These are phyloP conservation scores for Leucocoprinus leucothites DNA, from an alignment of 768 basidiomycete genomes.

Conservation along the genomic window DNA sequence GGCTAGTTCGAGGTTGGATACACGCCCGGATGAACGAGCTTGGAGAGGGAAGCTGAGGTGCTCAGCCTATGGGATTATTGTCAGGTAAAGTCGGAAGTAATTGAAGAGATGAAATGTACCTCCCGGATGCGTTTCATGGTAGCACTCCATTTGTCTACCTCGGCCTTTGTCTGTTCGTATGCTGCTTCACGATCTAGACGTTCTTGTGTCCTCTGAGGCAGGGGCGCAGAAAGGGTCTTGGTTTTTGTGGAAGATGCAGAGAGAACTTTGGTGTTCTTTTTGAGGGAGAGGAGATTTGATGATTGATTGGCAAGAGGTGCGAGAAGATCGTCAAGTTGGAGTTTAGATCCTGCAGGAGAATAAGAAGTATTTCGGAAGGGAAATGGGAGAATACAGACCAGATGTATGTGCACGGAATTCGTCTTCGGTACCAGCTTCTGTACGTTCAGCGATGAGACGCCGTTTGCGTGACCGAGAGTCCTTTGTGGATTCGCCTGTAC, in stretches of 20 bases:
- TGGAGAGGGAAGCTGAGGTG: slow-evolving; percentile 87
- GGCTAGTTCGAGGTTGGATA: slow-evolving; percentile 71
- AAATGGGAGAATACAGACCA: slow-evolving; percentile 33
- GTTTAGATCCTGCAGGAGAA: slow-evolving; percentile 43
- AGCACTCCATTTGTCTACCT: slow-evolving; percentile 90
- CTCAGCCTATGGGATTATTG: slow-evolving; percentile 53
- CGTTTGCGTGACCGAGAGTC: slow-evolving; percentile 43
- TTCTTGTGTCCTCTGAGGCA: slow-evolving; percentile 85
- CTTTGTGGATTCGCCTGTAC: slow-evolving; percentile 19
- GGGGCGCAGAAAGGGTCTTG: slow-evolving; percentile 74
- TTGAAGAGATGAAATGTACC: slow-evolving; percentile 33
- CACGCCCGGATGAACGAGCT: slow-evolving; percentile 47
- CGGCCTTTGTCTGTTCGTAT: slow-evolving; percentile 88
- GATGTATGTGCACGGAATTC: slow-evolving; percentile 64
- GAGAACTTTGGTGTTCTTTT: slow-evolving; percentile 67
- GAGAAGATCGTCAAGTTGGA: slow-evolving; percentile 73
- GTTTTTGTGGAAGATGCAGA: slow-evolving; percentile 40
- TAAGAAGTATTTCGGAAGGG: slow-evolving; percentile 2
- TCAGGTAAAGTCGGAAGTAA: background rate
- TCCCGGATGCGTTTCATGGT: slow-evolving; percentile 93
- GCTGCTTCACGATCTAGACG: slow-evolving; percentile 91
- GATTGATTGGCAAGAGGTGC: slow-evolving; percentile 66
- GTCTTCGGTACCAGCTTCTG: slow-evolving; percentile 76
- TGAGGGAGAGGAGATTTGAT: slow-evolving; percentile 61
- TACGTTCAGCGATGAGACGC: slow-evolving; percentile 65